Evolutionary conservation across 805 yeast species (phyloP).

Genomic region (Candida koratica): DNA sequence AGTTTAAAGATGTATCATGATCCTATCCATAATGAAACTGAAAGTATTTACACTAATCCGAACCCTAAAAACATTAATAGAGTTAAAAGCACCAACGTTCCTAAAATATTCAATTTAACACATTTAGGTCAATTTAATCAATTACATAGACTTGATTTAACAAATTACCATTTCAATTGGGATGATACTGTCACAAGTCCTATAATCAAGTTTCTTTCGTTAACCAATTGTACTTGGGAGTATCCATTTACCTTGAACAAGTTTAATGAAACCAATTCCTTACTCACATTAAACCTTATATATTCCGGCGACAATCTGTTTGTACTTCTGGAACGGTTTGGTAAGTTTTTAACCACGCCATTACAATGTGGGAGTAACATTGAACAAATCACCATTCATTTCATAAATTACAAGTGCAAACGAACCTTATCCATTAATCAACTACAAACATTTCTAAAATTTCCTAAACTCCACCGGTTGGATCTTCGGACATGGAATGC

Average conservation of each 20-base stretch:
- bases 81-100: conserved; percentile 13
- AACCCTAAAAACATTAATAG: conserved; percentile 19
- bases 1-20: conserved; percentile 27
- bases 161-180: conserved; percentile 45
- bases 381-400: conserved; percentile 15
- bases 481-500: conserved; percentile 16
- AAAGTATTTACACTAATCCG: conserved; percentile 7
- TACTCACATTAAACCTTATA: conserved; percentile 22
- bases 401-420: conserved; percentile 7
- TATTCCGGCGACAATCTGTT: conserved; percentile 31
- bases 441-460: conserved; percentile 13
- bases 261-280: conserved; percentile 26
- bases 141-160: conserved; percentile 31
- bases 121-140: conserved; percentile 39
- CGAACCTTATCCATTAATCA: conserved; percentile 13
- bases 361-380: conserved; percentile 17
- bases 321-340: conserved; percentile 36
- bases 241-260: conserved; percentile 47
- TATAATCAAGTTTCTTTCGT: conserved; percentile 16
- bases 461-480: conserved; percentile 13
- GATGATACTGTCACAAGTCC: conserved; percentile 10
- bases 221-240: conserved; percentile 52
- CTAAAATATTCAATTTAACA: conserved; percentile 38
- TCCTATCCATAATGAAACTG: conserved; percentile 17
- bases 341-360: conserved; percentile 23